These are phyloP conservation scores for Porcisia hertigi DNA, from an alignment of 208 protist genomes.

Conservation along the genomic window DNA sequence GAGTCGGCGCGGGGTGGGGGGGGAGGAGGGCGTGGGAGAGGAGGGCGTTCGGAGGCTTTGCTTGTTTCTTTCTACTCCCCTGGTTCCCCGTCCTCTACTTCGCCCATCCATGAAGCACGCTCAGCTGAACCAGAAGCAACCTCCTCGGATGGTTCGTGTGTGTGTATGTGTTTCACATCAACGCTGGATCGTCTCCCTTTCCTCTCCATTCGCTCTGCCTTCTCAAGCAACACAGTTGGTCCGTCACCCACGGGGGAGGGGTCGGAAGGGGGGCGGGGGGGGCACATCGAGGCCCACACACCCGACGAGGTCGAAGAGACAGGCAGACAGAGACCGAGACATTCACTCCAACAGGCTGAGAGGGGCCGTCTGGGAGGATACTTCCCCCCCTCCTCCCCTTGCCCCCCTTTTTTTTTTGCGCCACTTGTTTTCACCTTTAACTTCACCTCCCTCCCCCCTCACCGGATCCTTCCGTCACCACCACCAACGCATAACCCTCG, in stretches of 20 bases:
- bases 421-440: not conserved
- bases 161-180: not conserved
- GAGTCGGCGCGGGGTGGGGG: too few relatives aligned
- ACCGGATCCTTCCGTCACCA: too few relatives aligned
- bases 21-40: not conserved
- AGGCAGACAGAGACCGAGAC: not conserved
- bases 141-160: not conserved
- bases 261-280: too few relatives aligned
- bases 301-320: not conserved
- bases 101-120: not conserved
- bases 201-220: not conserved
- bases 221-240: not conserved
- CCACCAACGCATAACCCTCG: not conserved
- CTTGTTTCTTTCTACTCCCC: not conserved
- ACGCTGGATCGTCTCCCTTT: not conserved
- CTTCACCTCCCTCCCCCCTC: not conserved
- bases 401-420: too few relatives aligned
- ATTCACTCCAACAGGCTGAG: not conserved
- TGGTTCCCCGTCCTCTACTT: not conserved
- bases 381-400: not conserved
- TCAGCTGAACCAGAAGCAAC: not conserved
- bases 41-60: not conserved
- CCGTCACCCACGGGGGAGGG: too few relatives aligned
- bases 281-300: too few relatives aligned
- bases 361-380: not conserved